Evolutionary conservation across 768 basidiomycete genomes (phyloP).

Genomic region (Suillus hirtellus): DNA sequence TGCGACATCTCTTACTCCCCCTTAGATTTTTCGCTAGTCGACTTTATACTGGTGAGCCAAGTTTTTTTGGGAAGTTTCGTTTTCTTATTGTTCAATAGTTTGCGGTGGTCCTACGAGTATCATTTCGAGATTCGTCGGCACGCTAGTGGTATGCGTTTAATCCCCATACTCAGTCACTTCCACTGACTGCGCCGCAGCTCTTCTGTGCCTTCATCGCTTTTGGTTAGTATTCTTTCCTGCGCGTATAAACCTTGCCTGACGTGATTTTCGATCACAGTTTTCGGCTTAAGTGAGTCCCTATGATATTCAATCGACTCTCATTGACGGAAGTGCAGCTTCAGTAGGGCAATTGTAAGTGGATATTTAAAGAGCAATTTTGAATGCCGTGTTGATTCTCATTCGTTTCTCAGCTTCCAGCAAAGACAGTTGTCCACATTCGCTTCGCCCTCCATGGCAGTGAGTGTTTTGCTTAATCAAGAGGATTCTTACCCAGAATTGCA

Average conservation of each 20-base stretch:
- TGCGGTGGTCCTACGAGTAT: conserved; percentile 15
- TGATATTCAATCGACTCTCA: background rate
- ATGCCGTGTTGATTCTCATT: conserved; percentile 17
- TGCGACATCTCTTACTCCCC: background rate
- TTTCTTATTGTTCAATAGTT: conserved; percentile 14
- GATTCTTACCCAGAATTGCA: conserved; percentile 4
- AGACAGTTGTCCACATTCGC: conserved; percentile 24
- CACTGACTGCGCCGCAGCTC: conserved; percentile 11
- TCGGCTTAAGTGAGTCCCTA: conserved; percentile 29
- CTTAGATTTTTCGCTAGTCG: conserved; percentile 28
- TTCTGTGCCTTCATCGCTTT: conserved; percentile 22
- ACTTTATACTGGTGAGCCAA: conserved; percentile 24
- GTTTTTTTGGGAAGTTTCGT: too few species aligned
- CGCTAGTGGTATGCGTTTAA: conserved; percentile 20
- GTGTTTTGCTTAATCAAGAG: background rate
- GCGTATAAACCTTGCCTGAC: conserved; percentile 16
- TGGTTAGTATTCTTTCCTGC: conserved; percentile 18
- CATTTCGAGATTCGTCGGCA: conserved; percentile 15
- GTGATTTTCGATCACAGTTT: conserved; percentile 19
- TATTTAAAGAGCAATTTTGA: background rate
- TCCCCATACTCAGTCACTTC: background rate
- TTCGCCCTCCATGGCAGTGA: conserved; percentile 21
- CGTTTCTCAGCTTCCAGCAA: conserved; percentile 19
- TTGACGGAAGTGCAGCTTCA: conserved; percentile 18
- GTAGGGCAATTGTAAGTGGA: conserved; percentile 27